phyloP scores from a whole-genome alignment of 345 rosid species.

The Salix koriyanagi region DNA sequence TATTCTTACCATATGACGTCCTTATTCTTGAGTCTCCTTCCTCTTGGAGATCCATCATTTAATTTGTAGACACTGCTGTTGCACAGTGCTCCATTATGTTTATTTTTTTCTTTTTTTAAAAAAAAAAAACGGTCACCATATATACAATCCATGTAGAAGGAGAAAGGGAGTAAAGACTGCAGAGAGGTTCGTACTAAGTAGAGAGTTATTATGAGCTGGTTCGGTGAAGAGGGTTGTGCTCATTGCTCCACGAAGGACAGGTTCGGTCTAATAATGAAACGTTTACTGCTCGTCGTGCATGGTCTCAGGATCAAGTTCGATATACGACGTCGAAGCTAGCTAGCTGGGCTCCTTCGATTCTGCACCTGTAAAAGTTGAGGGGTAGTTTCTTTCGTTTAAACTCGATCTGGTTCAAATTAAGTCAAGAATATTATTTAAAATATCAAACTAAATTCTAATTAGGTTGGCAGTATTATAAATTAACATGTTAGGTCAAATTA shows the following conservation, averaged over 20 bases:
- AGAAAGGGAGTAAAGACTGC: not conserved
- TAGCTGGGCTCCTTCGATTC: not conserved
- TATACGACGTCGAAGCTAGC: not conserved
- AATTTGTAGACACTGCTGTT: slow-evolving; percentile 43
- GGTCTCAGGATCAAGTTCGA: slow-evolving; percentile 4
- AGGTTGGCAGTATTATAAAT: no score
- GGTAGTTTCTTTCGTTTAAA: no score
- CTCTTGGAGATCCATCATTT: slow-evolving; percentile 44
- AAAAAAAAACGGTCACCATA: not conserved
- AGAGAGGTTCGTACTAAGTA: not conserved
- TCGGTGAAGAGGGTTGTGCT: slow-evolving; percentile 25
- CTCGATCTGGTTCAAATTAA: accelerated
- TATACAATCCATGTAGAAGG: not conserved
- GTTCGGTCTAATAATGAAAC: slow-evolving; percentile 19
- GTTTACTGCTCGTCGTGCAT: slow-evolving; percentile 4
- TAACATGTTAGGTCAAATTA: no score
- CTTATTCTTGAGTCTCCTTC: slow-evolving; percentile 32
- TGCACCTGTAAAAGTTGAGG: not conserved
- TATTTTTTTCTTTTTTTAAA: not conserved
- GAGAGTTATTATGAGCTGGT: slow-evolving; percentile 25
- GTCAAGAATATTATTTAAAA: no score
- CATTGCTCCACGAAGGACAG: slow-evolving; percentile 20
- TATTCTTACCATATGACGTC: not conserved
- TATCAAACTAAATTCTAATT: no score
- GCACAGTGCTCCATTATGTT: slow-evolving; percentile 32